Evolutionary conservation across 768 basidiomycete species (phyloP).

Genomic region (Lentinula detonsa): DNA sequence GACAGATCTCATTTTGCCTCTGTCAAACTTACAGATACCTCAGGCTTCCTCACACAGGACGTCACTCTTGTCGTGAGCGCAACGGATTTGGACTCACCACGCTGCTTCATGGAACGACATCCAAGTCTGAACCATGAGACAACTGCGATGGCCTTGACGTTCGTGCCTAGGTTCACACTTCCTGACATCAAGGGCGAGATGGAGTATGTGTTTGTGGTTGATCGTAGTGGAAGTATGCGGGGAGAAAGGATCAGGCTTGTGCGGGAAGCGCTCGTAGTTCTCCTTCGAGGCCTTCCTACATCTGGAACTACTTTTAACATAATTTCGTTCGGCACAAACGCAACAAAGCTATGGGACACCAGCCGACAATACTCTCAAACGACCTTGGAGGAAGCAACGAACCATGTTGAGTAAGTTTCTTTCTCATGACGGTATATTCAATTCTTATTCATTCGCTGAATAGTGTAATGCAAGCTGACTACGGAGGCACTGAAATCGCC

Average conservation of each 20-base stretch:
- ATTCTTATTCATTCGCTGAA: too few species aligned
- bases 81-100: conserved; percentile 42
- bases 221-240: conserved; percentile 51
- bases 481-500: conserved; percentile 47
- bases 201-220: conserved; percentile 58
- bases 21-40: not conserved
- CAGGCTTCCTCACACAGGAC: conserved; percentile 35
- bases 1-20: not conserved
- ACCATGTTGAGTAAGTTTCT: not conserved
- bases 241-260: conserved; percentile 36
- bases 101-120: conserved; percentile 47
- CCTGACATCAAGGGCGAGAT: conserved; percentile 32
- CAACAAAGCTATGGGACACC: conserved; percentile 26
- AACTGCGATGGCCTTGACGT: conserved; percentile 44
- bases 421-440: too few species aligned
- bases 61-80: conserved; percentile 47
- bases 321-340: conserved; percentile 39
- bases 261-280: conserved; percentile 35
- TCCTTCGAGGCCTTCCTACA: conserved; percentile 36
- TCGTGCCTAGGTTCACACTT: conserved; percentile 45
- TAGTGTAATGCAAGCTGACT: conserved; percentile 21
- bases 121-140: conserved; percentile 21
- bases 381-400: not conserved
- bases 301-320: conserved; percentile 45
- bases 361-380: not conserved